phyloP scores from a whole-genome alignment of 2,329 filamentous ascomycete species.

The Penicillium concentricum region DNA sequence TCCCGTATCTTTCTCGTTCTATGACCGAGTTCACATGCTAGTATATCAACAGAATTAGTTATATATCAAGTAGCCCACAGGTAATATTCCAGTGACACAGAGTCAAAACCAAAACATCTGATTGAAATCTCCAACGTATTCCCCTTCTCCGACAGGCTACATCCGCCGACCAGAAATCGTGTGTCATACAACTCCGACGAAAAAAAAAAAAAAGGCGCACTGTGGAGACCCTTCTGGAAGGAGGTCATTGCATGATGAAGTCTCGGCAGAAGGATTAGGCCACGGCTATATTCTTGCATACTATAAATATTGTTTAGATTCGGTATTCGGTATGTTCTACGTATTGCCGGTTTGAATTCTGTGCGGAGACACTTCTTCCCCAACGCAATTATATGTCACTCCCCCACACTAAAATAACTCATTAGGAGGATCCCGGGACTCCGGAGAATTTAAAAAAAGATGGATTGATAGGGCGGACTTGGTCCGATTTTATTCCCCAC shows the following conservation, averaged over 20 bases:
- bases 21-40: not conserved
- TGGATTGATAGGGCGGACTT: not conserved
- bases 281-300: too few relatives aligned
- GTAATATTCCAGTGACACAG: too few relatives aligned
- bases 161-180: constrained; percentile 15
- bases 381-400: not conserved
- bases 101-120: not conserved
- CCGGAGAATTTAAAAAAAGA: not conserved
- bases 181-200: constrained; percentile 23
- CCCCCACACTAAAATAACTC: constrained; percentile 1
- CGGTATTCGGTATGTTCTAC: not conserved
- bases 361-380: not conserved
- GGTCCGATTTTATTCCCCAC: not conserved
- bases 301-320: not conserved
- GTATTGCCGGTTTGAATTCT: not conserved
- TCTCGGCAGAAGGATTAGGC: not conserved
- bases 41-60: not conserved
- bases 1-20: not conserved
- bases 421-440: not conserved
- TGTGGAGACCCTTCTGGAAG: constrained; percentile 19
- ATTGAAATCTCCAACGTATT: not conserved
- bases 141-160: constrained; percentile 15
- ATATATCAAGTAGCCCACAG: too few relatives aligned
- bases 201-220: constrained; percentile 27
- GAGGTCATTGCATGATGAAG: not conserved